A percentile compares a stretch with the other conserved stretches of the same genome.
Evolutionary conservation across 441 rosid species (phyloP).

Genomic region (Brassica balearica): DNA sequence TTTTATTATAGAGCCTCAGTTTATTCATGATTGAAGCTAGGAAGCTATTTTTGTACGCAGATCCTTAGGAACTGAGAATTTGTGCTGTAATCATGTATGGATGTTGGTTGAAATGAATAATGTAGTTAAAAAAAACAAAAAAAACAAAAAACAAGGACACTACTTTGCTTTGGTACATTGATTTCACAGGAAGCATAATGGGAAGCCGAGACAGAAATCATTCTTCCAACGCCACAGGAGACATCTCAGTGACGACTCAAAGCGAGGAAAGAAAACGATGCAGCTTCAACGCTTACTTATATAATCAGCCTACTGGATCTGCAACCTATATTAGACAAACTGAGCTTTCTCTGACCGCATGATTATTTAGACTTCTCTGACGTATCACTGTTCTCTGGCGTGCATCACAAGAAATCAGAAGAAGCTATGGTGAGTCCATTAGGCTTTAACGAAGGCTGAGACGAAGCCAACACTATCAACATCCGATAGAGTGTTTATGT

Average conservation of each 20-base stretch:
- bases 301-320: constrained; percentile 50
- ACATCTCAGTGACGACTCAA: constrained; percentile 49
- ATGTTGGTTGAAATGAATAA: not conserved
- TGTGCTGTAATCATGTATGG: not conserved
- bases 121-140: not conserved
- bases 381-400: not conserved
- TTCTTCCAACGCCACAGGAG: constrained; percentile 50
- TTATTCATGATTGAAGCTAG: not conserved
- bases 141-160: no score
- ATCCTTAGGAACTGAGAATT: not conserved
- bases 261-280: constrained; percentile 57
- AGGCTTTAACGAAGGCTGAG: constrained; percentile 13
- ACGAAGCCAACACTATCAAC: constrained; percentile 29
- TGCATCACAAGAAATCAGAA: constrained; percentile 29
- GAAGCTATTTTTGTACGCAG: not conserved
- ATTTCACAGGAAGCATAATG: constrained; percentile 40
- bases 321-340: constrained; percentile 50
- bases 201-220: constrained; percentile 27
- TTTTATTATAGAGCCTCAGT: not conserved
- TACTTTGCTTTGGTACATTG: not conserved
- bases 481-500: no score
- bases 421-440: constrained; percentile 11
- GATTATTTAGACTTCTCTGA: constrained; percentile 49
- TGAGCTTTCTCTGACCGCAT: constrained; percentile 25
- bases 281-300: constrained; percentile 54